Base-by-base conservation (phyloP, 768 basidiomycete species). In the Calocera viscosa region DNA sequence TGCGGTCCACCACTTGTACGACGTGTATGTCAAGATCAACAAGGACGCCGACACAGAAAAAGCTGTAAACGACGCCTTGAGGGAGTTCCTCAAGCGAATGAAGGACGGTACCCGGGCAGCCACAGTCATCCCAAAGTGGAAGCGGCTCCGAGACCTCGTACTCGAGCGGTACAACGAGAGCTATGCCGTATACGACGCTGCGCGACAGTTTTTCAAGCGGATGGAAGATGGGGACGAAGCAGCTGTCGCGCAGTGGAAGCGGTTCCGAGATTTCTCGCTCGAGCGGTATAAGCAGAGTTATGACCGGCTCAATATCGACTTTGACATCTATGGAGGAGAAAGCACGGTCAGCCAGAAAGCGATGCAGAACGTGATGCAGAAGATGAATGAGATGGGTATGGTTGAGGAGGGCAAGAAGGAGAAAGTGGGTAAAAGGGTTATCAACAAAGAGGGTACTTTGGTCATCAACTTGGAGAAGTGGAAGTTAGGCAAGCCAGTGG, bases 1-100 rank as follows among this genome's bases (percentile, higher is more conserved):
- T 73, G 86, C 95, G 1, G 96, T 99, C 78, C 92, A 92, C 73
- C 95, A 99, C 74, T 81, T 98, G 2, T 93, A 90, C 74, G 85
- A 95, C 34, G 84, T 99, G 63, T 99, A 99, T 75, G 93, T 98
- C 76, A 86, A 91, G 77, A 87, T 98, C 71, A 94, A 89, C 82
- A 84, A 84, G 67, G 95, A 94, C 63, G 74, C n/a, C n/a, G n/a
- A 67, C 41, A 65, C 64, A 1, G 41, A 68, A 11, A 72, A 68
- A 19, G 43, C 43, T 47, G 43, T 47, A 8, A 5, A 47, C 7
- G 19, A 7, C 3, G 43, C 43, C 43, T 7, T 24, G 43, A 47
- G 5, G 8, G 43, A 47, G 8, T 47, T 47, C 43, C 19, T 47
- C 43, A 24, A 47, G 19, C 8, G 8, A 19, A 19, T 19, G 64